phyloP scores from a whole-genome alignment of 75 land plant genomes.

The Pinus tabuliformis region DNA sequence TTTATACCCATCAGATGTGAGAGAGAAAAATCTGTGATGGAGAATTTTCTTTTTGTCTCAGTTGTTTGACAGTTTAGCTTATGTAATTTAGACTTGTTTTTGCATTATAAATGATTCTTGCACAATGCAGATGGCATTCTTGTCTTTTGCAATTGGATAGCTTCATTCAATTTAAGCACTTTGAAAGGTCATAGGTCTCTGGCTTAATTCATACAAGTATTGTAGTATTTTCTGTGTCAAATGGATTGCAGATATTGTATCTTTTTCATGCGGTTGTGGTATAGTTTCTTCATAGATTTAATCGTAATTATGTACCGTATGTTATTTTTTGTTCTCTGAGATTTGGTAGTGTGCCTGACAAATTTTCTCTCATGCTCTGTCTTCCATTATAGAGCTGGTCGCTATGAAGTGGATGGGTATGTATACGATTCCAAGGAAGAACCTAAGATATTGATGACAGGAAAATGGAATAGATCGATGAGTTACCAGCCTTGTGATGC shows the following conservation, averaged over 20 bases:
- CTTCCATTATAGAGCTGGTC: constrained; percentile 64
- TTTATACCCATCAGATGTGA: too few species aligned
- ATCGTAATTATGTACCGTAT: background rate
- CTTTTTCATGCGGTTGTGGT: background rate
- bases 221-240: background rate
- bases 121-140: background rate
- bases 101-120: background rate
- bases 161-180: background rate
- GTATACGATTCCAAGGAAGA: constrained; percentile 90
- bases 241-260: background rate
- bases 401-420: constrained; percentile 99
- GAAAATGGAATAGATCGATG: constrained; percentile 93
- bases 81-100: background rate
- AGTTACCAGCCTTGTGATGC: constrained; percentile 94
- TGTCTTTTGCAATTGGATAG: background rate
- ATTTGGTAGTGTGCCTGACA: background rate
- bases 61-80: too few species aligned
- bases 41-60: too few species aligned
- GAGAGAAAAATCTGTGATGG: too few species aligned
- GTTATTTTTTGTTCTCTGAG: background rate
- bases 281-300: too few species aligned
- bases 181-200: background rate
- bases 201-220: background rate
- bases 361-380: background rate
- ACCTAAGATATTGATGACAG: constrained; percentile 95